Base-by-base conservation (phyloP, 306 rosid genomes). In the Vigna mungo region DNA sequence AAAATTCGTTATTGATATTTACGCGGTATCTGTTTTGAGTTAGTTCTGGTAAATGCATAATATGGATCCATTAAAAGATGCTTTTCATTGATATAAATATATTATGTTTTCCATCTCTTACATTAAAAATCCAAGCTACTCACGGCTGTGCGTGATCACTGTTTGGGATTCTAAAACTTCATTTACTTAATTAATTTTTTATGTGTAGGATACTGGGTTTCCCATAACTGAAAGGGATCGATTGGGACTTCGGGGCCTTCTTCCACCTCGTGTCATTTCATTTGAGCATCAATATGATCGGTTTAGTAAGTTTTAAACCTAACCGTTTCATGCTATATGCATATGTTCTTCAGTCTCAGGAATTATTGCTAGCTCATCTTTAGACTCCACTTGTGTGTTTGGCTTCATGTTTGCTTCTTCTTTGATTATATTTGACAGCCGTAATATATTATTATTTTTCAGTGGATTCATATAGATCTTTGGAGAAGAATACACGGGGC, bases 181-280 rank as follows among this genome's bases (percentile, higher is more conserved):
- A 11, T 47, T 16, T 46, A 9, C 10, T 71, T 36, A 25, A 18
- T 21, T 5, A 23, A 68, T 56, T 32, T 10, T 63, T 21, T 46
- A 60, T 74, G 82, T 78, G 81, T 85, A 93, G 97, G 97, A 90
- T 77, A 93, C 97, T 74, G 96, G 94, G 27, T 93, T 93, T 88
- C 96, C 96, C 58, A 80, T 86, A 77, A 89, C 92, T 34, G 97
- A 93, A 82, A 86, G 97, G 78, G 96, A 93, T 80, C 90, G 97
- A 49, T 82, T 93, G 63, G 97, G 97, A 68, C 93, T 93, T 66
- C 92, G 97, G 12, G 97, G 97, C 71, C 94, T 93, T 13, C 97
- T 90, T 56, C 97, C 97, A 52, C 97, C 97, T 78, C 92, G 97
- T 43, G 91, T 93, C 72, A 86, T 93, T 78, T 86, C 97, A 63